Conservation (phyloP, 2,329 filamentous ascomycete species). For the Keithomyces neogunnii region DNA sequence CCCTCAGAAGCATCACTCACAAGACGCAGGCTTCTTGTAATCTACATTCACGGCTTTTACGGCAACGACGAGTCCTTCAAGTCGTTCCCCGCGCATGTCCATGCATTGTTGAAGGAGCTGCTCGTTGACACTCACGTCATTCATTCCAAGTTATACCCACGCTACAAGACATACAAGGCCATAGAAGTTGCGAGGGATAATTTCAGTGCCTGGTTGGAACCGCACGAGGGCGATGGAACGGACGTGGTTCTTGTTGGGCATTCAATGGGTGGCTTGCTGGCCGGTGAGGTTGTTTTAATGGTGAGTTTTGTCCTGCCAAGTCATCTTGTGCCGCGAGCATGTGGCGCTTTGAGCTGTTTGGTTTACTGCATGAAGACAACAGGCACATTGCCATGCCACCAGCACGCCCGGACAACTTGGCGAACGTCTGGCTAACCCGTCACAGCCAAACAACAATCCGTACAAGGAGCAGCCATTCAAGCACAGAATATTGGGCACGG, state of each 20-base stretch:
- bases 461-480: slow-evolving; percentile 40
- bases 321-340: background rate
- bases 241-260: slow-evolving; percentile 81
- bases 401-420: background rate
- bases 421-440: background rate
- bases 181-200: slow-evolving; percentile 70
- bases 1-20: slow-evolving; percentile 17
- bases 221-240: slow-evolving; percentile 64
- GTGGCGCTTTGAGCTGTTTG: background rate
- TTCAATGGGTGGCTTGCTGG: slow-evolving; percentile 80
- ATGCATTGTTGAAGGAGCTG: slow-evolving; percentile 59
- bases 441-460: slow-evolving; percentile 25
- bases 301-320: slow-evolving; percentile 20
- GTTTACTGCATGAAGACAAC: too few relatives aligned
- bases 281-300: slow-evolving; percentile 69
- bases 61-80: slow-evolving; percentile 81
- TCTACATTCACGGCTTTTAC: slow-evolving; percentile 89
- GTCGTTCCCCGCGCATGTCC: slow-evolving; percentile 81
- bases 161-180: slow-evolving; percentile 66
- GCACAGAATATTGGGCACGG: slow-evolving; percentile 69
- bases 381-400: too few relatives aligned
- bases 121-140: slow-evolving; percentile 68
- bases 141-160: slow-evolving; percentile 78
- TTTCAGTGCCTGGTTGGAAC: slow-evolving; percentile 74
- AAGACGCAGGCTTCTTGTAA: slow-evolving; percentile 56